phyloP scores from a whole-genome alignment of 148 eudicot genomes.

The Cornus suecica region DNA sequence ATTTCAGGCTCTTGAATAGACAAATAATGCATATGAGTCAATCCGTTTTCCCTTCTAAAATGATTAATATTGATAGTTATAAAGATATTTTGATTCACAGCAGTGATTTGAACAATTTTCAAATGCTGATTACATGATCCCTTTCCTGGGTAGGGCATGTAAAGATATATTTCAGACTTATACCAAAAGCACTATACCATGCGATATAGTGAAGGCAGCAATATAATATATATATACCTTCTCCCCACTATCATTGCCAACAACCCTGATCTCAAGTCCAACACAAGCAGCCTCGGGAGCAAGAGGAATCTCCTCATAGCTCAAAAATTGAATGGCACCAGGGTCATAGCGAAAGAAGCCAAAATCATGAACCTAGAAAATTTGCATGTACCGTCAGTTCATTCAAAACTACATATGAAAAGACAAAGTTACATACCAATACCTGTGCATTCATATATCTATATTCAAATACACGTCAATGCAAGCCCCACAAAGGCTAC shows the following conservation, averaged over 20 bases:
- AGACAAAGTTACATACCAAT: not conserved
- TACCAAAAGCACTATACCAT: not conserved
- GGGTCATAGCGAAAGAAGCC: slow-evolving; percentile 97
- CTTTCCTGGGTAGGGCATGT: slow-evolving; percentile 2
- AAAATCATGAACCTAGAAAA: slow-evolving; percentile 91
- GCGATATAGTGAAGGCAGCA: not conserved
- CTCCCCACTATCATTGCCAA: slow-evolving; percentile 99
- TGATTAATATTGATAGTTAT: not conserved
- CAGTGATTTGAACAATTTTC: not conserved
- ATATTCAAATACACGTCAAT: not conserved
- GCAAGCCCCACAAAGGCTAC: not conserved
- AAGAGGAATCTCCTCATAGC: slow-evolving; percentile 97
- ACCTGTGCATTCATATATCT: not conserved
- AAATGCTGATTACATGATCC: not conserved
- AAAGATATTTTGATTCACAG: not conserved
- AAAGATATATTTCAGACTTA: not conserved
- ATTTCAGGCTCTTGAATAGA: not conserved
- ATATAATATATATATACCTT: slow-evolving; percentile 51
- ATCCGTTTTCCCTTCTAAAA: not conserved
- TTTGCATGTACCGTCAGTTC: slow-evolving; percentile 2
- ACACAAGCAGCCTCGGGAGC: slow-evolving; percentile 98
- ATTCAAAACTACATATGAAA: not conserved
- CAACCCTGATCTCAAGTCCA: slow-evolving; percentile 97
- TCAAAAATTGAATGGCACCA: slow-evolving; percentile 70
- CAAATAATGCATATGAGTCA: not conserved